Evolutionary conservation across 192 early-diverging fungal species (phyloP), one percentile per base, ranked within the genome.

Genomic region (Coemansia reversa): DNA sequence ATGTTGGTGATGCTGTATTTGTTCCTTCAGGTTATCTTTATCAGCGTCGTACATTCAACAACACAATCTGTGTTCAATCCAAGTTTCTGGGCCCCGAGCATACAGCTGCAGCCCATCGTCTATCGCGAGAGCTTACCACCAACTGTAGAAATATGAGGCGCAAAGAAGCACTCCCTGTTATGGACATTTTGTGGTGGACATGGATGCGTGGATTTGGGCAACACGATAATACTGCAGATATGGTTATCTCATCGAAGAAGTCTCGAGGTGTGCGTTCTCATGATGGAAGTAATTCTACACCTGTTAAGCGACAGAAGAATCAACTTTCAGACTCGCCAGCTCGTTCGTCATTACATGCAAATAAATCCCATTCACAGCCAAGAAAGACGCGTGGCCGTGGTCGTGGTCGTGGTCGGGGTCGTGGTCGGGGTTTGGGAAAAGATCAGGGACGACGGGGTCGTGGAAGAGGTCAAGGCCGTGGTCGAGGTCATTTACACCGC

Each of bases 11-110:
- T 60, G 84, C 86, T 0, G 84, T 91, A 1, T 90, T 88, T 74
- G 76, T 93, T n/a, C 90, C 91, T 3, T 86, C 87, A 12, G 91
- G 91, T 5, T 87, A 82, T 42, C 77, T 86, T 2, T 87, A 88
- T 55, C 88, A 91, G 68, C 86, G 88, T 8, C 66, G 77, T 29
- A 87, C 86, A 45, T 74, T 83, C 19, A 55, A 73, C 6, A 84
- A 83, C 60, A 81, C 83, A 11, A 80, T 90, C 59, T 85, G 87
- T 62, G 66, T 84, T 30, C 86, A 87, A 32, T 75, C 84, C 59
- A 86, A 85, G 30, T 91, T 88, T 58, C 56, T 89, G 39, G 83
- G 79, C 29, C 82, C 84, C 2, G 87, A 89, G 57, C 75, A 66
- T 45, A 54, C 55, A 20, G 60, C 23, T 2, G 35, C 50, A n/a